Base-by-base conservation (phyloP, 2,329 filamentous ascomycete species). In the Pseudogymnoascus sp. region DNA sequence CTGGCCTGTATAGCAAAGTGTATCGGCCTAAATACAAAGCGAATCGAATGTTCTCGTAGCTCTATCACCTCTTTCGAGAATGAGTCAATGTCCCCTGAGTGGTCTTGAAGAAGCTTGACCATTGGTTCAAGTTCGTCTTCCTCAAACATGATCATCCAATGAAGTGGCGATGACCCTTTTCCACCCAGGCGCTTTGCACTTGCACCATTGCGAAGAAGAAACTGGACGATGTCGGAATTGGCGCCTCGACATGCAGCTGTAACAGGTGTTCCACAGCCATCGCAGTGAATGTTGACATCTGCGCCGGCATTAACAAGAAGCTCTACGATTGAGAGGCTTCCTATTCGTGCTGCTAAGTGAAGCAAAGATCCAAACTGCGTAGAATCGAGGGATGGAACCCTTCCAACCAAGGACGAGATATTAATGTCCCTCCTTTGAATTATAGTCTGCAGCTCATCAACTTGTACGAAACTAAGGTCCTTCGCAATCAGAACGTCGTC, bases 131-230 rank as follows among this genome's bases (percentile, higher is more conserved):
- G 47, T 31, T 54, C 23, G 8, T 54, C 26, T 18, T 54, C 47
- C 10, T 54, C 47, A 31, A 54, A 54, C 47, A 54, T 54, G 26
- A 54, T 16, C 47, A 54, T 54, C 47, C 47, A 54, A 31, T 54
- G 47, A 11, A 54, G 26, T 11, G 47, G 47, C n/a, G 47, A 31
- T 4, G 47, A 26, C 14, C 47, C 47, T 11, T 16, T 54, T 6
- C 47, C 47, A 31, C 47, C 11, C 1, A 31, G 23, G 6, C 47
- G 47, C 26, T 54, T 31, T 54, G 47, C 47, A 12, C 26, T 54
- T 16, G 47, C 47, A 11, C 26, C 26, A 1, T 54, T 54, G 26
- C 10, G 8, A 12, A 57, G 26, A 57, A 57, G 47, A n/a, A 57
- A 57, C 3, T 3, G 10, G 5, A 34, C 47, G 5, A 31, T 57